Percentiles rank a stretch among this genome's conserved stretches.
Conservation (phyloP, 192 early-diverging fungal species). For the Entomortierella chlamydospora region DNA sequence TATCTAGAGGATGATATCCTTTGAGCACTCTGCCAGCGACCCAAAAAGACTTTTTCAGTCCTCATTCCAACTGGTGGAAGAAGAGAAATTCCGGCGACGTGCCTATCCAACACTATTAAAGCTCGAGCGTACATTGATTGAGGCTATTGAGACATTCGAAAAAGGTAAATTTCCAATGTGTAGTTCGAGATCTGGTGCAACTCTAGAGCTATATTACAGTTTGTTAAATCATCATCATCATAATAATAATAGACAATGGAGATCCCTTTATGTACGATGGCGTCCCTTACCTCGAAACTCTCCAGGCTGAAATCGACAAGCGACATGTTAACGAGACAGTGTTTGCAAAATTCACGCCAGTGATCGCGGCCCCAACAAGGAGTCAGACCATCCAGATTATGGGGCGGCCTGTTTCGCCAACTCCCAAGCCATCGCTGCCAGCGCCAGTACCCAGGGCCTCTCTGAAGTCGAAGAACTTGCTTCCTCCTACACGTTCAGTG, state of each 20-base stretch:
- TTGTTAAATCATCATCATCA: not conserved
- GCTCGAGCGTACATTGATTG: slow-evolving; percentile 68
- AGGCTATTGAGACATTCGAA: slow-evolving; percentile 67
- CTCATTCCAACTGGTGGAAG: slow-evolving; percentile 85
- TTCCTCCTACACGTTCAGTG: not conserved
- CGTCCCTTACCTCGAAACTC: slow-evolving; percentile 15
- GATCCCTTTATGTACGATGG: slow-evolving; percentile 43
- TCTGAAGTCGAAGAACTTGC: not conserved
- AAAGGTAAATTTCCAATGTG: slow-evolving; percentile 35
- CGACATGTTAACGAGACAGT: slow-evolving; percentile 69
- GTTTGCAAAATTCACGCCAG: slow-evolving; percentile 56
- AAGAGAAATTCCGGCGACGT: slow-evolving; percentile 83
- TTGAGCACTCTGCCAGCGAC: slow-evolving; percentile 82
- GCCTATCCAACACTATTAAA: slow-evolving; percentile 79
- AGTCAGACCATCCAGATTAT: slow-evolving; percentile 49
- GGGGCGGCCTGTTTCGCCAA: slow-evolving; percentile 32
- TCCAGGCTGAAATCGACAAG: slow-evolving; percentile 58
- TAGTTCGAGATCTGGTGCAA: not conserved
- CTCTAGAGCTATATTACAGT: not conserved
- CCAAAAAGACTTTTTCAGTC: slow-evolving; percentile 76
- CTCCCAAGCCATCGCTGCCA: slow-evolving; percentile 1
- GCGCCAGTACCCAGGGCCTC: not conserved
- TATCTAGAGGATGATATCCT: slow-evolving; percentile 74
- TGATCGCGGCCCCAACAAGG: slow-evolving; percentile 47
- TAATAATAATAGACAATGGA: slow-evolving; percentile 3